Conservation (phyloP, 1,284 basidiomycete genomes). For the Xanthoconium separans region DNA sequence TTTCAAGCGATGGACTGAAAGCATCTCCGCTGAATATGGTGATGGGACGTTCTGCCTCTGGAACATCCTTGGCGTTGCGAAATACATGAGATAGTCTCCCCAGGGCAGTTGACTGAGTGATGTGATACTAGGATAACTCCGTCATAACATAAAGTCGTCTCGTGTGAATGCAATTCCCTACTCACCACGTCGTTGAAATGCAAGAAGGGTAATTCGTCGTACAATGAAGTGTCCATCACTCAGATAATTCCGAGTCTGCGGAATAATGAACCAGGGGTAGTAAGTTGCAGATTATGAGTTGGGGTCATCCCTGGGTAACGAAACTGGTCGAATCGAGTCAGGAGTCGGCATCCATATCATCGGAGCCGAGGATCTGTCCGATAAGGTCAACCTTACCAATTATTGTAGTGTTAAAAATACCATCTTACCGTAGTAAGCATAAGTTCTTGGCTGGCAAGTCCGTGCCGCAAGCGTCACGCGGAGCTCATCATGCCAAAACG, state of each 20-base stretch:
- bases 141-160: neutral
- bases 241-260: neutral
- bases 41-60: slow-evolving; percentile 1
- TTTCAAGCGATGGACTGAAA: slow-evolving; percentile 20
- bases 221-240: neutral
- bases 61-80: neutral
- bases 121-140: slow-evolving; percentile 6
- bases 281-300: neutral
- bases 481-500: slow-evolving; percentile 6
- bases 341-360: neutral
- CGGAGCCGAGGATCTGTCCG: neutral
- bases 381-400: neutral
- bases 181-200: slow-evolving; percentile 17
- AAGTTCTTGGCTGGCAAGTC: no score
- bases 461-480: no score
- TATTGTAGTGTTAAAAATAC: neutral
- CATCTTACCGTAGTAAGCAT: neutral
- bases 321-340: neutral
- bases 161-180: neutral
- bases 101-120: slow-evolving; percentile 3
- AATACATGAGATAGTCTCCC: slow-evolving; percentile 5
- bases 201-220: slow-evolving; percentile 8
- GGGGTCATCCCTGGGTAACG: neutral
- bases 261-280: neutral
- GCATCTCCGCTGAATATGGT: slow-evolving; percentile 17